Percentiles rank a stretch among this genome's conserved stretches.
These are phyloP conservation scores for Diplodia scrobiculata DNA, from an alignment of 2,329 filamentous ascomycete genomes.

Conservation along the genomic window DNA sequence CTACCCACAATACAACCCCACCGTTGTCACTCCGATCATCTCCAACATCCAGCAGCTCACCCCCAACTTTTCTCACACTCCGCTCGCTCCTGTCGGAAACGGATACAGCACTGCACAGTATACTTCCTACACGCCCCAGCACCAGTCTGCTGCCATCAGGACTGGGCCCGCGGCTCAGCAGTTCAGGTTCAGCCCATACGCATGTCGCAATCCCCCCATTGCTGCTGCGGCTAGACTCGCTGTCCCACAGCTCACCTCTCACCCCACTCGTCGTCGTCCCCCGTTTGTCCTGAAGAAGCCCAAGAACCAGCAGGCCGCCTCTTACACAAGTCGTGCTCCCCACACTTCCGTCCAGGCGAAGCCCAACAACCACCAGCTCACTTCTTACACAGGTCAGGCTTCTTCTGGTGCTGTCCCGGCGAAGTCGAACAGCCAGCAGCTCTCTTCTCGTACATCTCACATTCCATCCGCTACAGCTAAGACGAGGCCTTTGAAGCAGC, in stretches of 20 bases:
- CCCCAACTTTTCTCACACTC: background rate
- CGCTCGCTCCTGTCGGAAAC: background rate
- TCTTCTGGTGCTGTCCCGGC: background rate
- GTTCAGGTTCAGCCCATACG: background rate
- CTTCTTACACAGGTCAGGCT: background rate
- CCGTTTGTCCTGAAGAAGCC: no score
- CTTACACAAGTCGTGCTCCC: background rate
- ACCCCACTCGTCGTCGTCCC: background rate
- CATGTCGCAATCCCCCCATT: no score
- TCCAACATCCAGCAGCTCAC: background rate
- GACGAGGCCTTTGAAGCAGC: background rate
- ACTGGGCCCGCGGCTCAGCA: slow-evolving; percentile 38
- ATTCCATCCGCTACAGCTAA: background rate
- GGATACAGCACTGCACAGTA: no score
- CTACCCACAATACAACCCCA: background rate
- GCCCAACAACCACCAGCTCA: background rate
- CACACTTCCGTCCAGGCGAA: background rate
- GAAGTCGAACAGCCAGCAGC: background rate
- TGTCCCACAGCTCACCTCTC: background rate
- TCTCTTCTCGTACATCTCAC: background rate
- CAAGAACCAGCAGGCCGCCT: background rate
- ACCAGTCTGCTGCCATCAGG: slow-evolving; percentile 43
- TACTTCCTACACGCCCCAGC: background rate
- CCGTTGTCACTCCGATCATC: background rate
- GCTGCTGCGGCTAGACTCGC: background rate